Evolutionary conservation across 768 basidiomycete species (phyloP), one percentile per base, ranked within the genome.

Genomic region (Collybia sordida): DNA sequence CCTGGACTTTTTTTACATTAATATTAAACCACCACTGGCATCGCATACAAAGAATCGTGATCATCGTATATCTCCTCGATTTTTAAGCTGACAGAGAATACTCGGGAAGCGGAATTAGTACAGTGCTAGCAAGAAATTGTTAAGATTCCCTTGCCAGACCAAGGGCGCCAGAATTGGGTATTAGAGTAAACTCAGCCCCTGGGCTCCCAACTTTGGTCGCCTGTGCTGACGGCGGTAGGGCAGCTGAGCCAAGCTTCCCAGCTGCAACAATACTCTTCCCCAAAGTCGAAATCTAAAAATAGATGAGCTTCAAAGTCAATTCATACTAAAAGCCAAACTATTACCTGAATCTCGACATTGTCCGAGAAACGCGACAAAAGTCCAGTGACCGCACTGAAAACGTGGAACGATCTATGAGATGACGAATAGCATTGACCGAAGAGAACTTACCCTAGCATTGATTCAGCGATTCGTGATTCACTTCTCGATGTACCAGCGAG

Each of bases 221-320:
- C 1, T 66, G 60, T 0, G 72, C 75, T 17, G 62, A 63, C 15
- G 75, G 37, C 0, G 82, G 77, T 8, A 89, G 67, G 1, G 56
- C 66, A 0, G 73, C 61, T 0, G 80, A 77, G 1, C 86, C 86
- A 2, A 85, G 63, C 14, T 64, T 67, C 1, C 86, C 85, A 1
- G 81, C 85, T 21, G 70, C 57, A 19, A 70, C 67, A 4, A 85
- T 71, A n/a, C 80, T 75, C 57, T 74, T 80, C 2, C 75, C 85
- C 3, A 88, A 71, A 1, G 69, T 68, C 1, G 73, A 54, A 2
- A 86, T 68, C 82, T 88, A 47, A 4, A 23, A 7, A 17, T 23
- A 19, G 23, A 1, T 15, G 22, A 14, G 15, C 18, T 36, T 19
- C 11, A 11, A 40, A 14, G 47, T 49, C 23, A 42, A 19, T 22